Conservation (phyloP, 2,329 filamentous ascomycete genomes). For the Chalaropsis ovoidea region DNA sequence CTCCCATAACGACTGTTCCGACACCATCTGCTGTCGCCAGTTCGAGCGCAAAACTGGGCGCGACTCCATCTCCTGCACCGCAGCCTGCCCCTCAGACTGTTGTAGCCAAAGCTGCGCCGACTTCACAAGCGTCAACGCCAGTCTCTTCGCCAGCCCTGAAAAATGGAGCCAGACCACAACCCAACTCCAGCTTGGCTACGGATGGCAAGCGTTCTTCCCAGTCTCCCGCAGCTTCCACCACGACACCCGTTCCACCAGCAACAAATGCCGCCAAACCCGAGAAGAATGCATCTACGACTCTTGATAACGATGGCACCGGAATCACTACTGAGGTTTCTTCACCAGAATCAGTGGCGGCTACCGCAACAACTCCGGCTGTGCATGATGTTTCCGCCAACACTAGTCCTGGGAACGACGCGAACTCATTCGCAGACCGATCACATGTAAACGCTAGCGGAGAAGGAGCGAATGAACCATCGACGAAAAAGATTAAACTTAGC, state of each 20-base stretch:
- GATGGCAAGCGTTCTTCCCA: neutral
- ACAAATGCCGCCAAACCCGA: neutral
- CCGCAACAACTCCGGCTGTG: slow-evolving; percentile 60
- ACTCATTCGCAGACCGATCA: neutral
- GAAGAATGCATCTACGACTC: neutral
- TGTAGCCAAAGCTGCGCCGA: neutral
- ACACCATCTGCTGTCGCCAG: neutral
- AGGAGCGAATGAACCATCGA: slow-evolving; percentile 27
- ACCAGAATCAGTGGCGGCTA: slow-evolving; percentile 59
- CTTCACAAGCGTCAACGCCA: neutral
- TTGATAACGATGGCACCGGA: neutral
- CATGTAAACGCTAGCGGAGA: neutral
- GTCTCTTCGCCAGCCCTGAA: neutral
- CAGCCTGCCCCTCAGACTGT: neutral
- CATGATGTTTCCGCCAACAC: slow-evolving; percentile 62
- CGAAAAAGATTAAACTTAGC: slow-evolving; percentile 8
- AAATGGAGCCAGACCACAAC: neutral
- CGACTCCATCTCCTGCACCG: neutral
- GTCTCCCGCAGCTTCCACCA: neutral
- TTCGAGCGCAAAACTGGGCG: neutral
- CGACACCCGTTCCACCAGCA: neutral
- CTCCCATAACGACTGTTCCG: neutral
- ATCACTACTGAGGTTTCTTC: slow-evolving; percentile 37
- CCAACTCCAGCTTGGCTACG: neutral
- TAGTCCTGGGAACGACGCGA: slow-evolving; percentile 56